phyloP scores from a whole-genome alignment of 345 rosid species.

The Citrus sinensis region DVS_A1.0 CM039162.1:176501-177000 shows the following conservation, averaged over 20 bases:
- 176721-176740: slow-evolving; percentile 52
- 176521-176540: no score
- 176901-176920: slow-evolving; percentile 37
- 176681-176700: slow-evolving; percentile 37
- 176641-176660: neutral
- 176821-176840: slow-evolving; percentile 40
- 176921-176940: slow-evolving; percentile 8
- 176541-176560: no score
- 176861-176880: slow-evolving; percentile 49
- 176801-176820: slow-evolving; percentile 50
- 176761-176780: slow-evolving; percentile 46
- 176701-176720: slow-evolving; percentile 47
- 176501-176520: no score
- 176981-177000: no score
- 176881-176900: slow-evolving; percentile 39
- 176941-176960: no score
- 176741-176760: slow-evolving; percentile 45
- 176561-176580: no score
- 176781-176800: slow-evolving; percentile 50
- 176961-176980: no score
- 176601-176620: neutral
- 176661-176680: slow-evolving; percentile 23
- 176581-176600: no score
- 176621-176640: neutral
- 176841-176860: slow-evolving; percentile 44